Percentiles rank a stretch among this genome's conserved stretches.
Evolutionary conservation across 495 filamentous ascomycete species (phyloP).

Genomic region (Aspergillus ellipticus): DNA sequence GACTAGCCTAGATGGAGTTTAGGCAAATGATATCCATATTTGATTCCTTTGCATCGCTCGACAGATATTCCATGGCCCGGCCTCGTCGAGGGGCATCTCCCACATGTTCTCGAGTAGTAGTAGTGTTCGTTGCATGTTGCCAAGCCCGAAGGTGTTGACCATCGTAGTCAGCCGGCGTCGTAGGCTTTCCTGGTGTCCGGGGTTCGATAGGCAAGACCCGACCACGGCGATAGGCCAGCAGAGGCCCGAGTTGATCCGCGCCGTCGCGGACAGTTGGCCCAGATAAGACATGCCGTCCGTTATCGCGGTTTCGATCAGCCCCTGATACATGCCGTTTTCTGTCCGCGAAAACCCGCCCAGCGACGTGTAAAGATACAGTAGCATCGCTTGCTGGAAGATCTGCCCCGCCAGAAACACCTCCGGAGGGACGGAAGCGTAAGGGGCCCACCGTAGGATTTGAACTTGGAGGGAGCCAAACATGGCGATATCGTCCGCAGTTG

Average conservation of each 20-base stretch:
- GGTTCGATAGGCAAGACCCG: slow-evolving; percentile 26
- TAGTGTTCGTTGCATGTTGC: slow-evolving; percentile 36
- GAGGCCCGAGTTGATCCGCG: slow-evolving; percentile 34
- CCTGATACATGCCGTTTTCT: slow-evolving; percentile 30
- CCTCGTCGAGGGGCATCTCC: slow-evolving; percentile 23
- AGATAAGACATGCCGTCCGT: slow-evolving; percentile 31
- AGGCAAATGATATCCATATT: slow-evolving; percentile 42
- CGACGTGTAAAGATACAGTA: slow-evolving; percentile 36
- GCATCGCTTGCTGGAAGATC: slow-evolving; percentile 37
- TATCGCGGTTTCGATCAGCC: slow-evolving; percentile 25
- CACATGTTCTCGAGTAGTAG: slow-evolving; percentile 36
- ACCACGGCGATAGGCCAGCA: slow-evolving; percentile 40
- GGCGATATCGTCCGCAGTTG: slow-evolving; percentile 36
- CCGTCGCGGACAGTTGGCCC: slow-evolving; percentile 22
- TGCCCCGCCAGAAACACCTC: slow-evolving; percentile 33
- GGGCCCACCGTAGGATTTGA: slow-evolving; percentile 33
- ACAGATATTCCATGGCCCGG: slow-evolving; percentile 39
- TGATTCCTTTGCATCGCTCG: slow-evolving; percentile 36
- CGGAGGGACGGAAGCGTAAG: slow-evolving; percentile 26
- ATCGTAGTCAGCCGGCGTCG: slow-evolving; percentile 22
- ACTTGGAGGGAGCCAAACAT: slow-evolving; percentile 38
- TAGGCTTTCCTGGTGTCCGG: slow-evolving; percentile 22
- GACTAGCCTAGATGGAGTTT: slow-evolving; percentile 1
- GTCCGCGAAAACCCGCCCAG: slow-evolving; percentile 25
- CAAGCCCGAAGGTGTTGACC: slow-evolving; percentile 30